Percentiles rank a stretch among this genome's conserved stretches.
phyloP scores from a whole-genome alignment of 495 filamentous ascomycete genomes.

The Pyrenula aspistea region DNA sequence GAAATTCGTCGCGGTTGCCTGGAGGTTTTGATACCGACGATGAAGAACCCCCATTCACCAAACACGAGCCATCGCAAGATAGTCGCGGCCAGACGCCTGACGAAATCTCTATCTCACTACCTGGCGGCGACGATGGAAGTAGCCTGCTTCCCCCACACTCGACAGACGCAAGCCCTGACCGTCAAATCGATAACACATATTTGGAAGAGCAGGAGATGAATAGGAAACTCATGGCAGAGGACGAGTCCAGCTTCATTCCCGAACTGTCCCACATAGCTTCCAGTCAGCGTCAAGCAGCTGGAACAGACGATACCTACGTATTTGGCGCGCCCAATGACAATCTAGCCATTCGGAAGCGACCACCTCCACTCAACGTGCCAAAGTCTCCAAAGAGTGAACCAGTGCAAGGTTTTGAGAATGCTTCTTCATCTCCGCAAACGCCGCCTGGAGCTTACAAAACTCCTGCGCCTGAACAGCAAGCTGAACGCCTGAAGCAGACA shows the following conservation, averaged over 20 bases:
- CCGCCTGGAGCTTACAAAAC: constrained; percentile 35
- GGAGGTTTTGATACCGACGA: constrained; percentile 17
- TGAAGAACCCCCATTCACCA: constrained; percentile 14
- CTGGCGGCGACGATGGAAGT: constrained; percentile 3
- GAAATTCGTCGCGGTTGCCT: constrained; percentile 11
- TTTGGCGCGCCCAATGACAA: constrained; percentile 21
- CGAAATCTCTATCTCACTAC: not conserved
- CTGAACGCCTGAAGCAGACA: constrained; percentile 12
- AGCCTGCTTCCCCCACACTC: constrained; percentile 12
- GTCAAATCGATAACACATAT: constrained; percentile 31
- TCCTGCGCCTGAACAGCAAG: constrained; percentile 22
- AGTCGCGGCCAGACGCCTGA: not conserved
- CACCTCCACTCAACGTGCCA: constrained; percentile 15
- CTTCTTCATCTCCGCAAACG: constrained; percentile 16
- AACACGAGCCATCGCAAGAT: constrained; percentile 9
- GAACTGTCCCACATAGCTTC: constrained; percentile 31
- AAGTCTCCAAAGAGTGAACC: constrained; percentile 12
- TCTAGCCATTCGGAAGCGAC: constrained; percentile 5
- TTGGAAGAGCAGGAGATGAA: constrained; percentile 57
- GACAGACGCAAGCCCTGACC: constrained; percentile 19
- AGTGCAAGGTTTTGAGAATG: constrained; percentile 9
- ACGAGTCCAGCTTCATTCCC: constrained; percentile 75
- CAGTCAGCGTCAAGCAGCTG: constrained; percentile 10
- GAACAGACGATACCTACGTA: constrained; percentile 31
- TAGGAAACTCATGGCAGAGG: constrained; percentile 57